Percentiles rank a stretch among this genome's conserved stretches.
phyloP scores from a whole-genome alignment of 345 rosid species.

The Gossypium ekmanianum region DNA sequence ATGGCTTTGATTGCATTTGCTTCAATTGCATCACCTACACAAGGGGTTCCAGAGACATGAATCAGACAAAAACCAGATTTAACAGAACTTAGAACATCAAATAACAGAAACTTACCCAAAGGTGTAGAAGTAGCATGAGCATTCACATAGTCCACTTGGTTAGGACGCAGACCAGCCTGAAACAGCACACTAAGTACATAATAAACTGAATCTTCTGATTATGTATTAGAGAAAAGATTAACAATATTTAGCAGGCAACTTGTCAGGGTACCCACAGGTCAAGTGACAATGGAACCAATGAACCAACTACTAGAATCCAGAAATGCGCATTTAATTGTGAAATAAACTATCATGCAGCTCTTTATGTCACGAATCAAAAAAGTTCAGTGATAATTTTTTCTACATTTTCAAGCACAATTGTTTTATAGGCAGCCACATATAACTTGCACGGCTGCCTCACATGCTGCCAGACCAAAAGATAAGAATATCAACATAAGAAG shows the following conservation, averaged over 20 bases:
- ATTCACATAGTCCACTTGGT: slow-evolving; percentile 81
- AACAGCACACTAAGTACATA: slow-evolving; percentile 21
- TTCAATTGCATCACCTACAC: slow-evolving; percentile 81
- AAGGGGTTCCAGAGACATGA: slow-evolving; percentile 11
- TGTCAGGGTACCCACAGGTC: not conserved
- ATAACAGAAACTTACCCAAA: slow-evolving; percentile 50
- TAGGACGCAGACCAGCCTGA: slow-evolving; percentile 75
- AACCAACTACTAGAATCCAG: not conserved
- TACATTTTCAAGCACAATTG: not conserved
- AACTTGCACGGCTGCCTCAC: not conserved
- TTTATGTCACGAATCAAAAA: not conserved
- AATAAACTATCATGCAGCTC: not conserved
- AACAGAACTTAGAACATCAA: not conserved
- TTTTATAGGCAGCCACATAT: not conserved
- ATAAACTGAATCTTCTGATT: slow-evolving; percentile 13
- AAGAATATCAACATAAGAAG: not conserved
- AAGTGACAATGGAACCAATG: not conserved
- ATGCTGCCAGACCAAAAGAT: not conserved
- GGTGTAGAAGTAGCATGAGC: slow-evolving; percentile 98
- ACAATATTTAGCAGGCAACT: not conserved
- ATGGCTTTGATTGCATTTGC: slow-evolving; percentile 70
- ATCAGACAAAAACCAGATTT: not conserved
- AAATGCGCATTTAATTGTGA: not conserved
- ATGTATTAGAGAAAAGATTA: not conserved
- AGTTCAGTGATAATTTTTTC: not conserved